Base-by-base conservation (phyloP, 179 eudicot species). In the Camellia oleifera region DNA sequence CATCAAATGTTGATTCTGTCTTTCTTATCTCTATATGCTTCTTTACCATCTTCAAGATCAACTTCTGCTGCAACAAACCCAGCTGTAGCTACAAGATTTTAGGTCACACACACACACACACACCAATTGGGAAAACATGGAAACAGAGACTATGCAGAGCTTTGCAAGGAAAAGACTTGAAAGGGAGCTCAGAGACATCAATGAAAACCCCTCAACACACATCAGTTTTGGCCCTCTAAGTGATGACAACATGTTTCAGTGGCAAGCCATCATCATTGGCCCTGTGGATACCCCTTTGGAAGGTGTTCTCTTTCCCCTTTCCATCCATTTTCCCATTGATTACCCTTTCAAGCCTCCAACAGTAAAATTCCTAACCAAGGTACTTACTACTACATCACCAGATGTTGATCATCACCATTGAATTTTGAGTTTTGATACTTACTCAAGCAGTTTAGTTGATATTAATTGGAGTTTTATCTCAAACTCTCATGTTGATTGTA, bases 241-340 rank as follows among this genome's bases (percentile, higher is more conserved):
- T 17, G 62, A 66, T 0, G 40, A 32, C 40, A 26, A 67, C 64
- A 65, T 77, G 14, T 78, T 78, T 11, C 42, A 7, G 4, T 78
- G 80, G 75, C 73, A 78, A 54, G 80, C 40, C 66, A 78, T 78
- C 64, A 78, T 78, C 14, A 67, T 53, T 4, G 80, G 80, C 0
- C 74, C 74, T 26, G 5, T 69, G 14, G 66, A n/a, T 3, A 78
- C 80, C 53, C 75, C 52, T 3, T 0, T 68, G 9, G 80, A 78
- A 69, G 80, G 67, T 17, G 10, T 0, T n/a, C 6, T 69, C 50
- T 78, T 68, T 75, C 32, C 68, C 8, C 80, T 78, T 11, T 78
- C 80, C 46, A 67, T 78, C 40, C 40, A 69, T 11, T 53, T 78
- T 18, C 75, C 80, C 40, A 10, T 54, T 4, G 74, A 78, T 54